Percentiles rank a stretch among this genome's conserved stretches.
Conservation (phyloP, 1,284 basidiomycete species). For the Fereydounia khargensis region DNA sequence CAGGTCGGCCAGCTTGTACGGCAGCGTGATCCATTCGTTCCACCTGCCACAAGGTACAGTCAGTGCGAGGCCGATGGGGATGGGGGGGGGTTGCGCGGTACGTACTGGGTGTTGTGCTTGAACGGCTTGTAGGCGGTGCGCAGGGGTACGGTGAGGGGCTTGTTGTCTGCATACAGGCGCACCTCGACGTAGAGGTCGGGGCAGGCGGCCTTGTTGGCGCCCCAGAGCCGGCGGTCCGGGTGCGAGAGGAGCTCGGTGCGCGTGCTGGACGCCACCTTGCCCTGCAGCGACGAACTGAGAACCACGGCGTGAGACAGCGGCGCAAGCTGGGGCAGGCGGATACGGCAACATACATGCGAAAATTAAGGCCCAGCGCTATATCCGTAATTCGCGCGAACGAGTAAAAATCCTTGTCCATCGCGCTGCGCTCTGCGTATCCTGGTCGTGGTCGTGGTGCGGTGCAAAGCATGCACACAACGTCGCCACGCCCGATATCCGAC, state of each 20-base stretch:
- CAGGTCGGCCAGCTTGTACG: constrained; percentile 85
- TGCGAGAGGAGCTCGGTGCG: constrained; percentile 24
- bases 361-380: constrained; percentile 30
- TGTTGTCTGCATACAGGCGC: constrained; percentile 87
- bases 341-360: constrained; percentile 17
- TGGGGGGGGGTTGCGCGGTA: background rate
- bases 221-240: constrained; percentile 31
- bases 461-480: no score
- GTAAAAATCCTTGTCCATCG: constrained; percentile 51
- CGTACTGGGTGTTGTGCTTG: constrained; percentile 32
- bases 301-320: background rate
- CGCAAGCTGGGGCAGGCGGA: background rate
- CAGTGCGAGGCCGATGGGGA: background rate
- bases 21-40: constrained; percentile 90
- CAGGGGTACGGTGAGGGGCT: constrained; percentile 82
- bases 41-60: constrained; percentile 64
- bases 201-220: constrained; percentile 60
- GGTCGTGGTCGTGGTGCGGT: no score
- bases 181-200: constrained; percentile 90
- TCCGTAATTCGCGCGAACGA: constrained; percentile 49
- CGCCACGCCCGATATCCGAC: no score
- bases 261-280: constrained; percentile 24
- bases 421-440: no score
- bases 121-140: constrained; percentile 90
- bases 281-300: constrained; percentile 38